Evolutionary conservation across 306 rosid species (phyloP).

Genomic region (Lathyrus tuberosus): DNA sequence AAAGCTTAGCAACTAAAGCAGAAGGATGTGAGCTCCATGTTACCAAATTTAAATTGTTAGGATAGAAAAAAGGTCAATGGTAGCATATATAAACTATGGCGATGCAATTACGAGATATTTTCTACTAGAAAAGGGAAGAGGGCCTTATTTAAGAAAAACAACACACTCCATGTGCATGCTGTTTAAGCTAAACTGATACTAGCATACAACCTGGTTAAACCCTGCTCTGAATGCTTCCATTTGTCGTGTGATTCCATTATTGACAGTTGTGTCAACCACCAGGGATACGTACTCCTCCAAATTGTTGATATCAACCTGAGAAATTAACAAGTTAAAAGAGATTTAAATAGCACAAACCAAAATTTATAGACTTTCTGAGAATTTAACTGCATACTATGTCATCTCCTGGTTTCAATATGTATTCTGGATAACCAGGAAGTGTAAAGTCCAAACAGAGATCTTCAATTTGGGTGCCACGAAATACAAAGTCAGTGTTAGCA

Average conservation of each 20-base stretch:
- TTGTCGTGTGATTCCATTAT: conserved; percentile 80
- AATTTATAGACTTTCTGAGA: not conserved
- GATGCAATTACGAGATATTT: not conserved
- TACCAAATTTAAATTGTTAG: conserved; percentile 1
- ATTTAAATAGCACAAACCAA: not conserved
- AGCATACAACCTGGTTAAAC: conserved; percentile 80
- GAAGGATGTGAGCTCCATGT: not conserved
- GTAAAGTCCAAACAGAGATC: conserved; percentile 88
- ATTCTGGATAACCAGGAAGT: conserved; percentile 94
- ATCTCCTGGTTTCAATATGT: conserved; percentile 77
- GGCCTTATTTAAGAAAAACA: not conserved
- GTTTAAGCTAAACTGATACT: not conserved
- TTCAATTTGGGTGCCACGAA: conserved; percentile 77
- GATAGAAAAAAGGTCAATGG: not conserved
- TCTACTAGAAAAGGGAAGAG: not conserved
- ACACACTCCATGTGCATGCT: not conserved
- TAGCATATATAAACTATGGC: conserved; percentile 2
- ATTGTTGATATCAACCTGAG: conserved; percentile 86
- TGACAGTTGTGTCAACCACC: conserved; percentile 86
- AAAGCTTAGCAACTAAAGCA: conserved; percentile 3
- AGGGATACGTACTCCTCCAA: conserved; percentile 85
- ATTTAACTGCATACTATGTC: conserved; percentile 58
- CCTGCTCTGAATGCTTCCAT: conserved; percentile 94
- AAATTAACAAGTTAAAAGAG: conserved; percentile 17
- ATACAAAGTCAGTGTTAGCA: conserved; percentile 44